A percentile compares a stretch with the other conserved stretches of the same genome.
These are phyloP conservation scores for Phanerochaete sordida DNA, from an alignment of 768 basidiomycete species.

Conservation along the genomic window DNA sequence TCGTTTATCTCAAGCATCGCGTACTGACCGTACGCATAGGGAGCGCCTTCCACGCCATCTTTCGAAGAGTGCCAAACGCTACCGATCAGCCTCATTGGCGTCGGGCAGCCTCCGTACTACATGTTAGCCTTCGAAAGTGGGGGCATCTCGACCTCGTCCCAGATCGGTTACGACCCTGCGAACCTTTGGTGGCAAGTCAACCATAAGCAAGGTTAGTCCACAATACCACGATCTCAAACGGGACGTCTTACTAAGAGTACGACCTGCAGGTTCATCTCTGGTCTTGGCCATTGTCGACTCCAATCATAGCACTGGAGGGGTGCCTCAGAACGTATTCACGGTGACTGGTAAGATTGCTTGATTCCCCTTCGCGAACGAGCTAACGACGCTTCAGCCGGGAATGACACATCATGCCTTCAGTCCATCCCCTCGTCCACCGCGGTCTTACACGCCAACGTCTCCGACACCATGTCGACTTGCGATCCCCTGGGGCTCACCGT, in stretches of 20 bases:
- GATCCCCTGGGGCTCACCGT: conserved; percentile 44
- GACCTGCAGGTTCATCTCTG: conserved; percentile 35
- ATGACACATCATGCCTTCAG: conserved; percentile 22
- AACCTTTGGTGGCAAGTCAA: conserved; percentile 35
- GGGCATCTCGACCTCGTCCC: conserved; percentile 30
- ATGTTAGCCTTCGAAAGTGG: conserved; percentile 38
- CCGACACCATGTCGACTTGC: conserved; percentile 37
- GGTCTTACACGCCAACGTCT: conserved; percentile 35
- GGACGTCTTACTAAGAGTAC: too few relatives aligned
- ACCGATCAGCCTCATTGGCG: conserved; percentile 21
- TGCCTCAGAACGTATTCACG: conserved; percentile 18
- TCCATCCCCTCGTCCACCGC: conserved; percentile 18
- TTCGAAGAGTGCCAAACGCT: conserved; percentile 13
- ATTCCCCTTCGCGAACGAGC: too few relatives aligned
- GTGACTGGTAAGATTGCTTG: neutral
- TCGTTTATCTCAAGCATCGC: neutral
- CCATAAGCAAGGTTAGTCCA: conserved; percentile 38
- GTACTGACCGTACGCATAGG: neutral
- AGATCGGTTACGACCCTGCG: conserved; percentile 32
- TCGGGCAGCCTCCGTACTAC: conserved; percentile 34
- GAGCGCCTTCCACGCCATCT: neutral
- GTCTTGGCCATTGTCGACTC: conserved; percentile 43
- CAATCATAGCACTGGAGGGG: conserved; percentile 38
- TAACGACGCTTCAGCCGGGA: too few relatives aligned
- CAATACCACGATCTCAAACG: too few relatives aligned